Conservation (phyloP, 805 yeast species). For the Schwanniomyces sp. region DNA sequence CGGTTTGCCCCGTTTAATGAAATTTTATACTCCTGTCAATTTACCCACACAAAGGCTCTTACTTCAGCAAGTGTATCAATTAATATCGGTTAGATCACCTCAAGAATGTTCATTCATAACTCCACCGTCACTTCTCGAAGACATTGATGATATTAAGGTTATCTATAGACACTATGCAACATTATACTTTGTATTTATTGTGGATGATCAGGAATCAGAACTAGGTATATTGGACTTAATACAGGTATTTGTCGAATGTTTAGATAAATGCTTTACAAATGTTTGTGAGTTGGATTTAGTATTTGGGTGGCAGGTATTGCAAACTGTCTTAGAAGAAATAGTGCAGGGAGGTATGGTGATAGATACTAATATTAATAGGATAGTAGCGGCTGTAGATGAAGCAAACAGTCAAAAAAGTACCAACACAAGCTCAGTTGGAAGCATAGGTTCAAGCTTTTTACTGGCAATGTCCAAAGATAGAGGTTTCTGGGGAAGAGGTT, state of each 20-base stretch:
- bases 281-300: constrained; percentile 95
- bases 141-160: constrained; percentile 75
- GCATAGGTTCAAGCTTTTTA: constrained; percentile 20
- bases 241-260: constrained; percentile 94
- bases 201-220: constrained; percentile 94
- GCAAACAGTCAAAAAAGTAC: constrained; percentile 51
- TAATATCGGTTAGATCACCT: constrained; percentile 68
- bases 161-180: constrained; percentile 95
- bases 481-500: constrained; percentile 24
- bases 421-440: constrained; percentile 19
- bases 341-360: constrained; percentile 98
- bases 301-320: constrained; percentile 97
- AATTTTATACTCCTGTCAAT: constrained; percentile 91
- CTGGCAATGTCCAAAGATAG: constrained; percentile 25
- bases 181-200: constrained; percentile 91
- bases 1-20: constrained; percentile 84
- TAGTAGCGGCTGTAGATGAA: constrained; percentile 81
- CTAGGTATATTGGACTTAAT: constrained; percentile 90
- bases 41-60: constrained; percentile 77
- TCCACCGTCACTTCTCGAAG: constrained; percentile 78
- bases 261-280: constrained; percentile 88
- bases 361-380: constrained; percentile 80
- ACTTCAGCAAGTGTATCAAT: constrained; percentile 76
- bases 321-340: constrained; percentile 86
- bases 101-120: constrained; percentile 86